Conservation (phyloP, 2,329 filamentous ascomycete genomes). For the Aureobasidium sp. region DNA sequence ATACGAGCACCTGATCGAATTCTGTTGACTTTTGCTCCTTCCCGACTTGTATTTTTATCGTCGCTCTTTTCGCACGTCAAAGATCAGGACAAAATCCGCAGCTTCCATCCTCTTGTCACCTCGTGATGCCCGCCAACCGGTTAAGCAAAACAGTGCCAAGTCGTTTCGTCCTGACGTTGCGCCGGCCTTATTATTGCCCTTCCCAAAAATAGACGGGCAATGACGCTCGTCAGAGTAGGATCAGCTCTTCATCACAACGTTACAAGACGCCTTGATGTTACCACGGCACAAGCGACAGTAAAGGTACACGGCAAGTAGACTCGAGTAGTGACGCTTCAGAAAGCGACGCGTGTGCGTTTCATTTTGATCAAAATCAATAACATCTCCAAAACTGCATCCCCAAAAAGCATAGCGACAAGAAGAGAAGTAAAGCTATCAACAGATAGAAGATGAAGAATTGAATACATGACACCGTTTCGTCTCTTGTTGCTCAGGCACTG, state of each 20-base stretch:
- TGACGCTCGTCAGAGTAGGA: not conserved
- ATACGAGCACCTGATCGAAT: constrained; percentile 8
- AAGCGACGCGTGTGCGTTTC: not conserved
- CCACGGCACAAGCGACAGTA: not conserved
- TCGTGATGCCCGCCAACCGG: not conserved
- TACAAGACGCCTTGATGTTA: not conserved
- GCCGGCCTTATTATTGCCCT: constrained; percentile 10
- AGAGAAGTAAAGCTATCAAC: constrained; percentile 15
- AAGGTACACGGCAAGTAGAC: not conserved
- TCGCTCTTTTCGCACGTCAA: not conserved
- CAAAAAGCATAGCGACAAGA: constrained; percentile 14
- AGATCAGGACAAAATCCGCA: not conserved
- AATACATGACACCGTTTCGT: not conserved
- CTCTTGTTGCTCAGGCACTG: constrained; percentile 10
- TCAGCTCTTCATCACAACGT: constrained; percentile 5
- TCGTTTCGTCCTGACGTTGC: constrained; percentile 1
- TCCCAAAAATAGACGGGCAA: constrained; percentile 3
- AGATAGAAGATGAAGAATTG: constrained; percentile 16
- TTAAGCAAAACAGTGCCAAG: not conserved
- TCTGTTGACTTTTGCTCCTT: constrained; percentile 1
- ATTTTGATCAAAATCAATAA: not conserved
- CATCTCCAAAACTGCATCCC: not conserved
- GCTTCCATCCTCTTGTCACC: not conserved
- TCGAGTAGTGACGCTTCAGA: not conserved
- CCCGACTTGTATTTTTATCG: not conserved